Percentiles rank a stretch among this genome's conserved stretches.
These are phyloP conservation scores for Lindgomyces ingoldianus DNA, from an alignment of 495 filamentous ascomycete species.

Conservation along the genomic window DNA sequence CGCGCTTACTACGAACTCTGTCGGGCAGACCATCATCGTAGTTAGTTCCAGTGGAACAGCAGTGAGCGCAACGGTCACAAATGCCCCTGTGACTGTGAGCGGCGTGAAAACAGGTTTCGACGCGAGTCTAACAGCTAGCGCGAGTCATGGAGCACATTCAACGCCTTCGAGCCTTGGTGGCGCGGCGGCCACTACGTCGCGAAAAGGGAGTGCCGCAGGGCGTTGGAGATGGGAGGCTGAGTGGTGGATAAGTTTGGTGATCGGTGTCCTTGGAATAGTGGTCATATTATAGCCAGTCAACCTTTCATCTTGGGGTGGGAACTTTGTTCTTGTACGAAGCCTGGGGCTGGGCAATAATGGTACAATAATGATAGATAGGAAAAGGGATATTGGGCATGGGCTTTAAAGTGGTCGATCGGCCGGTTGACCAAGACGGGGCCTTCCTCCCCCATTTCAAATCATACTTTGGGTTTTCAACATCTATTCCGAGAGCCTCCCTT, in stretches of 20 bases:
- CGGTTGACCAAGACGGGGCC: too few species aligned
- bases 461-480: too few species aligned
- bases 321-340: too few species aligned
- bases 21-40: slow-evolving; percentile 20
- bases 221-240: background rate
- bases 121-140: background rate
- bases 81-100: slow-evolving; percentile 12
- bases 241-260: background rate
- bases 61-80: slow-evolving; percentile 23
- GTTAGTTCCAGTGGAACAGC: slow-evolving; percentile 26
- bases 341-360: too few species aligned
- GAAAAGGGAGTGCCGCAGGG: slow-evolving; percentile 4
- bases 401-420: too few species aligned
- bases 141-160: background rate
- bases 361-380: too few species aligned
- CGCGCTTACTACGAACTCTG: slow-evolving; percentile 6
- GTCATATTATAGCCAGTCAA: background rate
- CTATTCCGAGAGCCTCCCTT: too few species aligned
- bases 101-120: slow-evolving; percentile 15
- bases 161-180: background rate
- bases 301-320: too few species aligned
- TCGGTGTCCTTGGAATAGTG: slow-evolving; percentile 1
- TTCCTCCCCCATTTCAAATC: too few species aligned
- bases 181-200: slow-evolving; percentile 1
- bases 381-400: too few species aligned